Percentiles rank a stretch among this genome's conserved stretches.
Evolutionary conservation across 2,329 filamentous ascomycete species (phyloP).

Genomic region (Paraphaeosphaeria minitans): DNA sequence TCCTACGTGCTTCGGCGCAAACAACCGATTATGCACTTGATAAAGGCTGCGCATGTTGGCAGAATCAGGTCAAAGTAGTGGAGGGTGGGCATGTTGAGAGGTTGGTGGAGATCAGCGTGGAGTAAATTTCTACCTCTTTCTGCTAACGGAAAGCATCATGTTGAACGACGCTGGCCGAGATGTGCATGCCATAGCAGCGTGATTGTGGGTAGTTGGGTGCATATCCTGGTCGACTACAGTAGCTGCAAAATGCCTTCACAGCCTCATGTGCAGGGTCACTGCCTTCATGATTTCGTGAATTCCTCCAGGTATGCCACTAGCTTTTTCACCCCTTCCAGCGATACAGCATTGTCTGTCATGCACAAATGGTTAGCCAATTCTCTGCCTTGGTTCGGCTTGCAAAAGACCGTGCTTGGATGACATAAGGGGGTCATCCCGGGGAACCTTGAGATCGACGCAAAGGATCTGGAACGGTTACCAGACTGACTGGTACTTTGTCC

Average conservation of each 20-base stretch:
- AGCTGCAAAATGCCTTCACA: constrained; percentile 18
- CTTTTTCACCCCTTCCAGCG: constrained; percentile 69
- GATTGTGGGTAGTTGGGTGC: not conserved
- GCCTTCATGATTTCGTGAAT: constrained; percentile 53
- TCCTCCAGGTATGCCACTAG: constrained; percentile 69
- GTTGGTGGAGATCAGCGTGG: constrained; percentile 12
- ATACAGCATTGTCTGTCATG: constrained; percentile 72
- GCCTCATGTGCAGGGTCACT: constrained; percentile 18
- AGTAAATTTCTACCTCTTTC: constrained; percentile 21
- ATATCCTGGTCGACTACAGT: constrained; percentile 4
- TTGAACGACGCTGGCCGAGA: constrained; percentile 28
- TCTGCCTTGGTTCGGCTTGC: constrained; percentile 3
- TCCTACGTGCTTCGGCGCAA: constrained; percentile 23
- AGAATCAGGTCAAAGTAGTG: not conserved
- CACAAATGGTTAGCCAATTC: constrained; percentile 24
- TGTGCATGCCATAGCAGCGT: constrained; percentile 12
- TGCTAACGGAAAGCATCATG: constrained; percentile 29
- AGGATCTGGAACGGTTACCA: constrained; percentile 4
- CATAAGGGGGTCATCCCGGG: constrained; percentile 8
- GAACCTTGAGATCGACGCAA: constrained; percentile 10
- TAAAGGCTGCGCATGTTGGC: constrained; percentile 20
- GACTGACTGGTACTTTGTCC: constrained; percentile 1
- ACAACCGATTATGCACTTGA: constrained; percentile 25
- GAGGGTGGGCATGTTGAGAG: constrained; percentile 11
- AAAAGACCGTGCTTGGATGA: constrained; percentile 21